Evolutionary conservation across 305 asterid genomes (phyloP).

Genomic region (Andrographis paniculata): DNA sequence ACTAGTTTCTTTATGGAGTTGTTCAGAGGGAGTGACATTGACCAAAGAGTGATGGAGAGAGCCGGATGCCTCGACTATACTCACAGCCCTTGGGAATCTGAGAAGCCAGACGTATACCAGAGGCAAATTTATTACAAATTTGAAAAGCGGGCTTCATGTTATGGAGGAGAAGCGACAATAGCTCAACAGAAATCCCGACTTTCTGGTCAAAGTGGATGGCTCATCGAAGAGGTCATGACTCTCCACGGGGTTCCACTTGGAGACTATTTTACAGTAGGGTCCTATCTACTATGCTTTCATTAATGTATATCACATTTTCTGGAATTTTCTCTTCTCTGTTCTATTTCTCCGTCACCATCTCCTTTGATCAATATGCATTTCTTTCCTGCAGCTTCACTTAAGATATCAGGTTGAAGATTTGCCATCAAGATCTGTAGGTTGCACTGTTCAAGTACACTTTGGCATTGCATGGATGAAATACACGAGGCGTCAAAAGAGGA

Average conservation of each 20-base stretch:
- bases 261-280: slow-evolving; percentile 73
- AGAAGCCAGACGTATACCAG: slow-evolving; percentile 66
- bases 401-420: slow-evolving; percentile 76
- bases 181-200: slow-evolving; percentile 78
- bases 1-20: slow-evolving; percentile 82
- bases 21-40: slow-evolving; percentile 75
- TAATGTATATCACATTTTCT: too few species aligned
- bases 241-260: slow-evolving; percentile 92
- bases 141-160: slow-evolving; percentile 63
- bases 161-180: slow-evolving; percentile 89
- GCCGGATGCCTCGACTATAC: slow-evolving; percentile 84
- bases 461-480: slow-evolving; percentile 85
- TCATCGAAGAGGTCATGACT: slow-evolving; percentile 90
- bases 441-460: slow-evolving; percentile 63
- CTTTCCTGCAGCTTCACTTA: slow-evolving; percentile 83
- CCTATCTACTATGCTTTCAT: too few species aligned
- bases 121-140: slow-evolving; percentile 83
- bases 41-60: slow-evolving; percentile 78
- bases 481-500: slow-evolving; percentile 63
- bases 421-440: slow-evolving; percentile 68
- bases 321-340: too few species aligned
- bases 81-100: slow-evolving; percentile 82
- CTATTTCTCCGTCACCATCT: too few species aligned
- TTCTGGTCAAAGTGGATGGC: slow-evolving; percentile 61
- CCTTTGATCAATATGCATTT: too few species aligned